Conservation (phyloP, 179 eudicot species). For the Carnegiea gigantea region DNA sequence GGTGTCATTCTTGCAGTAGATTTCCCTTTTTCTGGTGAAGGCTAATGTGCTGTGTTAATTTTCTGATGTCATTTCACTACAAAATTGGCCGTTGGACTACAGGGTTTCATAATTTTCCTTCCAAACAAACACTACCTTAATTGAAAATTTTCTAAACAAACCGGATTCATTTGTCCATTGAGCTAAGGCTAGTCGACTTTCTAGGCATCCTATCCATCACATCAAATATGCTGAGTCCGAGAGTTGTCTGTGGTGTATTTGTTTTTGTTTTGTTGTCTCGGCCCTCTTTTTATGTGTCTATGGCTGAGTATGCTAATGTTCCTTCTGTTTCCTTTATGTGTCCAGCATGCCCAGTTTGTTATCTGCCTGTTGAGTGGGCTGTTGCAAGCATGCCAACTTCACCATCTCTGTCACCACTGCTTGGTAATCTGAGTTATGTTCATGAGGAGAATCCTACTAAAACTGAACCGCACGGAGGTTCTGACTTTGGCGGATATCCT, state of each 20-base stretch:
- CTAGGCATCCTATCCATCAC: background rate
- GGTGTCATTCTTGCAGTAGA: background rate
- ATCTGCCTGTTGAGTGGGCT: conserved; percentile 80
- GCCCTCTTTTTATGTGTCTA: background rate
- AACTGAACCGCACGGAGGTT: conserved; percentile 68
- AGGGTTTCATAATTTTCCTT: background rate
- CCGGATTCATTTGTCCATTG: background rate
- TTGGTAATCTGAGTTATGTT: conserved; percentile 65
- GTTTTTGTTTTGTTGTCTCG: background rate
- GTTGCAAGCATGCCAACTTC: conserved; percentile 66
- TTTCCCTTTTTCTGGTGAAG: background rate
- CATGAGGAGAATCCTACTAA: conserved; percentile 53
- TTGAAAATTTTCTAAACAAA: background rate
- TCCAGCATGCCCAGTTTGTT: conserved; percentile 97
- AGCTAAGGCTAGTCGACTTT: background rate
- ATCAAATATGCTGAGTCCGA: background rate
- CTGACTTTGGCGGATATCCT: conserved; percentile 90
- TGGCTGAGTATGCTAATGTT: conserved; percentile 3
- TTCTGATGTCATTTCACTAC: background rate
- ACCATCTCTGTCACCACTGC: conserved; percentile 72
- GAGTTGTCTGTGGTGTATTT: background rate
- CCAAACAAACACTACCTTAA: background rate
- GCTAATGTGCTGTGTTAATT: background rate
- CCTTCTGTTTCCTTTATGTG: conserved; percentile 22
- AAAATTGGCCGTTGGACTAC: background rate